These are phyloP conservation scores for Quercus ilex DNA, from an alignment of 306 rosid species.

Conservation along the genomic window DNA sequence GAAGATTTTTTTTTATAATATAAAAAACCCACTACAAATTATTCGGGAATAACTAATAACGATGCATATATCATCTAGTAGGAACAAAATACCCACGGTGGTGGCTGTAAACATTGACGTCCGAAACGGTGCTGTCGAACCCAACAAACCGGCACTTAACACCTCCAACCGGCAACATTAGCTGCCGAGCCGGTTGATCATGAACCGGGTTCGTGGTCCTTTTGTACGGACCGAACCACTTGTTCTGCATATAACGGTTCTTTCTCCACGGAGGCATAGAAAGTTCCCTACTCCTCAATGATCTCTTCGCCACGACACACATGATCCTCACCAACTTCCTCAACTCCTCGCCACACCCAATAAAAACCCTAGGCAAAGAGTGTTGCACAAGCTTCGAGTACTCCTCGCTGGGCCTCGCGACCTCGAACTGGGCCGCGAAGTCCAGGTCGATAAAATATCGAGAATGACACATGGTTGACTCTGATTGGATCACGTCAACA, in stretches of 20 bases:
- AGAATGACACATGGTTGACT: slow-evolving; percentile 16
- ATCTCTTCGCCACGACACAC: slow-evolving; percentile 53
- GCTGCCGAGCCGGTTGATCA: slow-evolving; percentile 21
- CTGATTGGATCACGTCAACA: slow-evolving; percentile 53
- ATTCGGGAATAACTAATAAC: neutral
- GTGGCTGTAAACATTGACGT: neutral
- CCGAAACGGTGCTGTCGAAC: slow-evolving; percentile 41
- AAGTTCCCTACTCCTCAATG: slow-evolving; percentile 47
- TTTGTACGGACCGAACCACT: slow-evolving; percentile 72
- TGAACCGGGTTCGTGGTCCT: slow-evolving; percentile 51
- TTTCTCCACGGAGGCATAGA: slow-evolving; percentile 86
- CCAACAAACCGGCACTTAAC: slow-evolving; percentile 54
- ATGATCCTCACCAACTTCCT: slow-evolving; percentile 45
- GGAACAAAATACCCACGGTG: slow-evolving; percentile 25
- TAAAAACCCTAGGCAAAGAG: slow-evolving; percentile 46
- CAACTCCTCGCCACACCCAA: slow-evolving; percentile 56
- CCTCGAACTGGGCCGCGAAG: slow-evolving; percentile 51
- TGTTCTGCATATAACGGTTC: slow-evolving; percentile 69
- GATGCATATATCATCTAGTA: slow-evolving; percentile 25
- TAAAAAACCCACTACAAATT: neutral
- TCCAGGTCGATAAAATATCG: slow-evolving; percentile 66
- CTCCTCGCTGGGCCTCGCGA: slow-evolving; percentile 51
- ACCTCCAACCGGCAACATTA: neutral
- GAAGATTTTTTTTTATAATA: neutral
- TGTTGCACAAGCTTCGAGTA: slow-evolving; percentile 28